Conservation (phyloP, 805 yeast genomes). For the Trichomonascus vanleenenianus region DNA sequence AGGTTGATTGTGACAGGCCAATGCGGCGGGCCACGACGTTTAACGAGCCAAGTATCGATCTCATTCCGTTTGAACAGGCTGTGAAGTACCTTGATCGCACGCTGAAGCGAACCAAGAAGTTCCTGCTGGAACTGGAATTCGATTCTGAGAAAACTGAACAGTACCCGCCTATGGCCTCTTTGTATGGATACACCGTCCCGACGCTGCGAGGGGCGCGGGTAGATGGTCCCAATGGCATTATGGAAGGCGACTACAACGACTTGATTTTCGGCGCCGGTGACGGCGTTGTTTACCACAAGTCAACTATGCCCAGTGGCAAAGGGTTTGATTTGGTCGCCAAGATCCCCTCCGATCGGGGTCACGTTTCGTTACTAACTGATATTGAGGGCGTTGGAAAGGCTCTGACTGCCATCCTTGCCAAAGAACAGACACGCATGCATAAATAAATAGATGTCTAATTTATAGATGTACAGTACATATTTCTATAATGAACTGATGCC, state of each 20-base stretch:
- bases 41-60: slow-evolving; percentile 7
- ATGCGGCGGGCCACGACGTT: slow-evolving; percentile 5
- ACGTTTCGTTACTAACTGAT: slow-evolving; percentile 74
- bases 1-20: not conserved
- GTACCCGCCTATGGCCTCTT: slow-evolving; percentile 80
- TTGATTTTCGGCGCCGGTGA: slow-evolving; percentile 87
- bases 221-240: slow-evolving; percentile 50
- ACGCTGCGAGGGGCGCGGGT: slow-evolving; percentile 79
- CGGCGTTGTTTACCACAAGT: slow-evolving; percentile 79
- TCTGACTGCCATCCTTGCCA: slow-evolving; percentile 50
- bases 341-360: slow-evolving; percentile 59
- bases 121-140: slow-evolving; percentile 47
- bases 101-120: slow-evolving; percentile 50
- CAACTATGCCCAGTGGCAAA: slow-evolving; percentile 69
- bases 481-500: too few relatives aligned
- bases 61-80: slow-evolving; percentile 40
- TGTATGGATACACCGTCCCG: slow-evolving; percentile 77
- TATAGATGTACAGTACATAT: too few relatives aligned
- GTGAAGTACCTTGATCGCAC: slow-evolving; percentile 57
- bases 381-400: slow-evolving; percentile 65
- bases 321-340: slow-evolving; percentile 70
- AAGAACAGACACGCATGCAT: slow-evolving; percentile 8
- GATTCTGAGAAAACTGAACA: slow-evolving; percentile 36
- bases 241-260: slow-evolving; percentile 63
- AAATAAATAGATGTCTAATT: too few relatives aligned